Percentiles rank a stretch among this genome's conserved stretches.
Conservation (phyloP, 2,329 filamentous ascomycete genomes). For the Colletotrichum sp. region DNA sequence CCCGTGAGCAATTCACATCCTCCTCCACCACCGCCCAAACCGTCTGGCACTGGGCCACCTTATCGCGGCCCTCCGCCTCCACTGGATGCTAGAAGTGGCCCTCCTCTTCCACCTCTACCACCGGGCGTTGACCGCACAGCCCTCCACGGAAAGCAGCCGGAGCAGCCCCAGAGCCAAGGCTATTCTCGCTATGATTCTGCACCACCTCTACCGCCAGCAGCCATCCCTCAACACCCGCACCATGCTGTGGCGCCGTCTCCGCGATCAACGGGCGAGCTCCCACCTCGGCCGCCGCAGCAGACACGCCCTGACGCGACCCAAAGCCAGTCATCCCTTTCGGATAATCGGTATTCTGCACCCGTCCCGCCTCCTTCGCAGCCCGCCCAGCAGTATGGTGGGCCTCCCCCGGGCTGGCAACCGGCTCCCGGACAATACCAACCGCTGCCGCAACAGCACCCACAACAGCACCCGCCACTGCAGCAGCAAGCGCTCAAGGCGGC, state of each 20-base stretch:
- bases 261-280: conserved; percentile 11
- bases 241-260: background rate
- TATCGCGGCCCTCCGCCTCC: conserved; percentile 27
- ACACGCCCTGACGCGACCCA: conserved; percentile 11
- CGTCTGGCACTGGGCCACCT: conserved; percentile 38
- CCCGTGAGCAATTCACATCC: conserved; percentile 39
- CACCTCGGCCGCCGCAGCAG: conserved; percentile 3
- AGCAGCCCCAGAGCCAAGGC: conserved; percentile 11
- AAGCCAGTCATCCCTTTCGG: background rate
- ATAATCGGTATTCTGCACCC: conserved; percentile 26
- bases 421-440: background rate
- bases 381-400: background rate
- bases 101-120: conserved; percentile 34
- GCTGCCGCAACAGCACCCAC: conserved; percentile 21
- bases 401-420: conserved; percentile 22
- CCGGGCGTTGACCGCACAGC: conserved; percentile 29
- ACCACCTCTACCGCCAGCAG: conserved; percentile 45
- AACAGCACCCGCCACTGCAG: conserved; percentile 26
- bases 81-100: conserved; percentile 22
- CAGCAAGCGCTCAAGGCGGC: conserved; percentile 35
- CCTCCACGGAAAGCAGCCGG: conserved; percentile 17
- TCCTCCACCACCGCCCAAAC: conserved; percentile 62
- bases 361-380: conserved; percentile 23
- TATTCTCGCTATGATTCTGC: conserved; percentile 53
- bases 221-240: background rate